Conservation (phyloP, 2,329 filamentous ascomycete species). For the Fulvia fulva region DNA sequence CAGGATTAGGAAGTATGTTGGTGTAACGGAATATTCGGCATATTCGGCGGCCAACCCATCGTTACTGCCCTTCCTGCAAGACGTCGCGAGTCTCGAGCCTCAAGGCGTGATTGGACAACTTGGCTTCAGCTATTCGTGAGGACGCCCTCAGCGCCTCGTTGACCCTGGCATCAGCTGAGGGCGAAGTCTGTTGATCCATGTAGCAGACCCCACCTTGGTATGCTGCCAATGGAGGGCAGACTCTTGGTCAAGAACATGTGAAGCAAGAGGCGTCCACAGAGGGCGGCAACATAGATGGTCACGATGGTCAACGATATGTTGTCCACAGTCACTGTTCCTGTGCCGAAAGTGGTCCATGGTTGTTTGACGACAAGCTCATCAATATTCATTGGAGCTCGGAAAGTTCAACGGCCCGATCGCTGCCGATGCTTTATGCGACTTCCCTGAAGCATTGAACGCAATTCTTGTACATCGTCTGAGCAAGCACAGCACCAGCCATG, state of each 20-base stretch:
- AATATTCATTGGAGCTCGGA: background rate
- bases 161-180: background rate
- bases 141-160: background rate
- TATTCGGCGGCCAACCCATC: background rate
- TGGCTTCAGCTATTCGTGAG: background rate
- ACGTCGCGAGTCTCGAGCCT: background rate
- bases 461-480: background rate
- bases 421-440: background rate
- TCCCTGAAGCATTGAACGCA: background rate
- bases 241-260: background rate
- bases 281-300: background rate
- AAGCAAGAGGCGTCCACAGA: background rate
- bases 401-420: background rate
- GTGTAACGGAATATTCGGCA: background rate
- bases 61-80: background rate
- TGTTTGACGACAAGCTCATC: background rate
- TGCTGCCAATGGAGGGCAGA: background rate
- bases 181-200: background rate
- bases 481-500: conserved; percentile 29
- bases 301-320: background rate
- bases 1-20: background rate
- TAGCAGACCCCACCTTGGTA: background rate
- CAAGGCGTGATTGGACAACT: background rate
- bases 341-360: too few species aligned
- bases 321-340: background rate